A percentile compares a stretch with the other conserved stretches of the same genome.
These are phyloP conservation scores for Neurospora sp. DNA, from an alignment of 495 filamentous ascomycete genomes.

Conservation along the genomic window DNA sequence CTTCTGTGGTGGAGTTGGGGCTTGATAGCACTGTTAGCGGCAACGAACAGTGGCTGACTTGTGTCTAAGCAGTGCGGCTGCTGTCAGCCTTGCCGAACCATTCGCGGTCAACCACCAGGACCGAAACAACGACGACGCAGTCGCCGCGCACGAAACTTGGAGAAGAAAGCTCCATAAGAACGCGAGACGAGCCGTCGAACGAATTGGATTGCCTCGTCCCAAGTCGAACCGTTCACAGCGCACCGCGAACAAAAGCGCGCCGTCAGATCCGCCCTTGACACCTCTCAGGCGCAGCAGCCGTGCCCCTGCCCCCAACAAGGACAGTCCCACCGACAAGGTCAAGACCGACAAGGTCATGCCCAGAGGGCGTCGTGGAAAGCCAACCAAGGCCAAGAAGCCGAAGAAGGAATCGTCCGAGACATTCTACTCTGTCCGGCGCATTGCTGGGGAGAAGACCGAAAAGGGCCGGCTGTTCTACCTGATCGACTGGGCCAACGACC, in stretches of 20 bases:
- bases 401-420: background rate
- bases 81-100: background rate
- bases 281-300: background rate
- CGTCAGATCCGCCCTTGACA: background rate
- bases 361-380: background rate
- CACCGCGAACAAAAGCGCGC: background rate
- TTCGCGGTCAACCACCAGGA: background rate
- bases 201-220: background rate
- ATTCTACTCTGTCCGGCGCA: conserved; percentile 22
- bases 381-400: background rate
- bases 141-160: background rate
- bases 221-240: background rate
- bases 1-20: background rate
- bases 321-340: background rate
- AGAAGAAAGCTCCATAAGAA: background rate
- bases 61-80: background rate
- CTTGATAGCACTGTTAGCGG: background rate
- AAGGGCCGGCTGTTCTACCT: conserved; percentile 21
- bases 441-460: conserved; percentile 28
- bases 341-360: background rate
- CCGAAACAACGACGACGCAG: background rate
- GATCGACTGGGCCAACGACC: conserved; percentile 32
- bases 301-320: background rate
- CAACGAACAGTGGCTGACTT: background rate
- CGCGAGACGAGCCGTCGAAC: background rate